Evolutionary conservation across 768 basidiomycete species (phyloP).

Genomic region (Rickenella mellea): DNA sequence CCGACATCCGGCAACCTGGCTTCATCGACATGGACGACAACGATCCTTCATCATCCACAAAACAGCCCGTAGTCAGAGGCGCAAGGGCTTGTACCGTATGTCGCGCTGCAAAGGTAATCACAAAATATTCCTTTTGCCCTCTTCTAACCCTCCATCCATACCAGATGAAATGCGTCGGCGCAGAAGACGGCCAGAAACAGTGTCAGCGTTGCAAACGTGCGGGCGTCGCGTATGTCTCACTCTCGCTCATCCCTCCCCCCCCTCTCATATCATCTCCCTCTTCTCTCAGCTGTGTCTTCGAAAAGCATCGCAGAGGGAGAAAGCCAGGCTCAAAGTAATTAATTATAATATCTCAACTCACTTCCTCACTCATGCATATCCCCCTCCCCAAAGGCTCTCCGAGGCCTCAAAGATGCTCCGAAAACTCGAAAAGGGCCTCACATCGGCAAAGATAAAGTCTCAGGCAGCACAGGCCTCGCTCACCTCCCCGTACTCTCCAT

Average conservation of each 20-base stretch:
- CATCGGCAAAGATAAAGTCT: constrained; percentile 67
- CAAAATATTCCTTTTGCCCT: constrained; percentile 6
- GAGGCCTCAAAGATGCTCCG: constrained; percentile 88
- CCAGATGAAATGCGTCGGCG: constrained; percentile 88
- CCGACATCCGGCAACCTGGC: constrained; percentile 2
- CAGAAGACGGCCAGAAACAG: constrained; percentile 72
- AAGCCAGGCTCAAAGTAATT: constrained; percentile 83
- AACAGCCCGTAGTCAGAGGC: constrained; percentile 33
- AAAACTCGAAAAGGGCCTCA: constrained; percentile 75
- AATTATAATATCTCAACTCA: constrained; percentile 7
- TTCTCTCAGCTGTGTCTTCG: constrained; percentile 60
- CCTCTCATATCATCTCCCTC: constrained; percentile 11
- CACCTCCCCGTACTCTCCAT: neutral
- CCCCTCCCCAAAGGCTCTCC: constrained; percentile 45
- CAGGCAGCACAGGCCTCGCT: constrained; percentile 16
- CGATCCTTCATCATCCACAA: too few relatives aligned
- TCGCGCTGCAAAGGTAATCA: constrained; percentile 65
- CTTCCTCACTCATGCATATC: neutral
- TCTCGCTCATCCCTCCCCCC: constrained; percentile 3
- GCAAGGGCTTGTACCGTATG: constrained; percentile 76
- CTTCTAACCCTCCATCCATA: constrained; percentile 9
- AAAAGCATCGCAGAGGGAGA: constrained; percentile 81
- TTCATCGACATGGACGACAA: neutral
- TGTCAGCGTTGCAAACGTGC: constrained; percentile 82
- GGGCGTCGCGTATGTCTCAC: constrained; percentile 52